Base-by-base conservation (phyloP, 495 filamentous ascomycete genomes). In the Penicillium longicatenatum region DNA sequence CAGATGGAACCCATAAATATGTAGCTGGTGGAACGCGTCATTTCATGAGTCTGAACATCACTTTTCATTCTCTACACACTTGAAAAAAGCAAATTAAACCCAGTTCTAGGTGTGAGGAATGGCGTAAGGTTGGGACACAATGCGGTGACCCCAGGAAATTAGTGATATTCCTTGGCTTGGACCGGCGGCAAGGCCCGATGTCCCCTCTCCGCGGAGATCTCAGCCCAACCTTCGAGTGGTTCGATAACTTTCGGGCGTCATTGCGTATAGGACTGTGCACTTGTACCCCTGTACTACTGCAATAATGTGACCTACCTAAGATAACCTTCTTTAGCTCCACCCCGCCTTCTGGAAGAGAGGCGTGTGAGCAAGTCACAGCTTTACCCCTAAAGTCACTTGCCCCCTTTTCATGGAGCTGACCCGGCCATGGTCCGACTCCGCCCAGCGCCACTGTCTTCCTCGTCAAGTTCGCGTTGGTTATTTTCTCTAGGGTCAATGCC, bases 401-500 rank as follows among this genome's bases (percentile, higher is more conserved):
- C n/a, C 19, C 24, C 2, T 11, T 21, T 37, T 69, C 58, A 72
- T 9, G 71, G 71, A 29, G 71, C 74, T 48, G 73, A 75, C 57
- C 71, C 74, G 29, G 71, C 67, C 64, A 70, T 67, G 57, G 60
- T 51, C 57, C 63, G 64, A 41, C 49, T 61, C 29, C 50, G 55
- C 60, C 44, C 54, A 17, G 30, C 30, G 41, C 31, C 55, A 53
- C 26, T 54, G 47, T 48, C 44, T 21, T 52, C 57, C 42, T 75
- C 73, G 29, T 72, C 66, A 53, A 71, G 57, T 54, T 74, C 71
- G 16, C 68, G 63, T 45, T 74, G 72, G 43, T 63, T 75, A 31
- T 73, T 66, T 57, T 68, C 68, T 42, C 66, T 62, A 42, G 73
- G 69, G 26, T 73, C 72, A 55, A 79, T 70, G 30, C 79, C 79